Evolutionary conservation across 495 filamentous ascomycete genomes (phyloP).

Genomic region (Melanomma pulvis-pyrius): DNA sequence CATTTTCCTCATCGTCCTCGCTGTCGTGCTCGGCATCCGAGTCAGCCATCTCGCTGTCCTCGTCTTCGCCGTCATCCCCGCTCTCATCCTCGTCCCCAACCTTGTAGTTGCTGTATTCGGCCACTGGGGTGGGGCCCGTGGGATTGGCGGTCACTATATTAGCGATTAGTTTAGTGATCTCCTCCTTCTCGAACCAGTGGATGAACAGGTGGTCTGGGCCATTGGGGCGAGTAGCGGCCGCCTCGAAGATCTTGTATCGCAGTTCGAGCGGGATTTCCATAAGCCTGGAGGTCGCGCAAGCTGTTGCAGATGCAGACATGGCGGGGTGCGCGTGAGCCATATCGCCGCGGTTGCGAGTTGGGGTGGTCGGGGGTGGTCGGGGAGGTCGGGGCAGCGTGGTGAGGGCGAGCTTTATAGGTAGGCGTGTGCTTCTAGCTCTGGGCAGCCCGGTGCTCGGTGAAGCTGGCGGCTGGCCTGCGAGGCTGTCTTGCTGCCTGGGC

Average conservation of each 20-base stretch:
- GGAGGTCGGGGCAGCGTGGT: neutral
- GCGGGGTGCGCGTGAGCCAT: neutral
- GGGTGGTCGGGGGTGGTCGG: neutral
- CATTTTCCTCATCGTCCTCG: conserved; percentile 17
- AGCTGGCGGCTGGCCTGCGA: neutral
- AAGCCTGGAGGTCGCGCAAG: conserved; percentile 4
- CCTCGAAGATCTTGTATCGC: conserved; percentile 31
- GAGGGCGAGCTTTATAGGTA: neutral
- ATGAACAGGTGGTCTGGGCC: conserved; percentile 25
- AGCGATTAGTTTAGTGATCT: conserved; percentile 11
- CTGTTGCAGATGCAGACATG: neutral
- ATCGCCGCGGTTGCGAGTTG: neutral
- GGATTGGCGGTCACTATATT: conserved; percentile 2
- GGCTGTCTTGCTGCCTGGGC: conserved; percentile 27
- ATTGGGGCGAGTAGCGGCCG: conserved; percentile 4
- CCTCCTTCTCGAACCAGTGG: conserved; percentile 36
- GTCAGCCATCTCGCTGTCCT: conserved; percentile 2
- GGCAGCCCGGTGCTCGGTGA: neutral
- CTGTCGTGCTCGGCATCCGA: conserved; percentile 9
- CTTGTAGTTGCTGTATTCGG: neutral
- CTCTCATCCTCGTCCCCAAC: neutral
- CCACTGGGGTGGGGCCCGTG: neutral
- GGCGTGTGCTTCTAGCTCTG: neutral
- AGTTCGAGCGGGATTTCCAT: conserved; percentile 31
- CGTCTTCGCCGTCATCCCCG: conserved; percentile 9